Evolutionary conservation across 495 filamentous ascomycete genomes (phyloP).

Genomic region (Neurospora sp.): DNA sequence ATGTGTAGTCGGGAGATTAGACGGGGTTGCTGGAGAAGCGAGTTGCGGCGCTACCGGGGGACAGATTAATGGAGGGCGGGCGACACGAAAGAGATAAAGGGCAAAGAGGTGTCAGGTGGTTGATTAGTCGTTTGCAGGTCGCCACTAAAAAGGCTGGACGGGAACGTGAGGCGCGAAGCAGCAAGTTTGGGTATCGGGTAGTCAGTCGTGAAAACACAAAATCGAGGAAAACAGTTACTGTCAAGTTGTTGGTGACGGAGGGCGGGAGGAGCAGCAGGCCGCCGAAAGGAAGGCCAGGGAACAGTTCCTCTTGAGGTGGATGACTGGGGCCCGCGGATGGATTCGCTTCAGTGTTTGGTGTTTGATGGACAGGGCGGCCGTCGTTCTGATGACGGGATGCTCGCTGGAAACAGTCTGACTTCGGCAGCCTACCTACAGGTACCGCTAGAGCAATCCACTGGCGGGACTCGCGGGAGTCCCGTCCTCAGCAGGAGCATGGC

Average conservation of each 20-base stretch:
- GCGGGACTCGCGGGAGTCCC: neutral
- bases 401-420: neutral
- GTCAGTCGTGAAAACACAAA: neutral
- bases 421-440: neutral
- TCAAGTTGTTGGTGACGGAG: neutral
- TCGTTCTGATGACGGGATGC: neutral
- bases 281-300: neutral
- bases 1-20: neutral
- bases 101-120: neutral
- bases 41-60: slow-evolving; percentile 2
- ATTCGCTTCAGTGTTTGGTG: neutral
- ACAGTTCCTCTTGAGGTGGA: too few species aligned
- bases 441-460: neutral
- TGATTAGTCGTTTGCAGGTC: neutral
- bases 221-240: neutral
- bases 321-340: neutral
- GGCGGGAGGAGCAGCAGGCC: neutral
- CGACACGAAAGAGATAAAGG: neutral
- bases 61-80: neutral
- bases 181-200: neutral
- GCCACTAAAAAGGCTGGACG: neutral
- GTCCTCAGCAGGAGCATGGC: neutral
- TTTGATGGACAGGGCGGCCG: neutral
- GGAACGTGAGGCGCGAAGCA: neutral
- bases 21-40: slow-evolving; percentile 5